Conservation (phyloP, 768 basidiomycete species). For the Suillus americanus region DNA sequence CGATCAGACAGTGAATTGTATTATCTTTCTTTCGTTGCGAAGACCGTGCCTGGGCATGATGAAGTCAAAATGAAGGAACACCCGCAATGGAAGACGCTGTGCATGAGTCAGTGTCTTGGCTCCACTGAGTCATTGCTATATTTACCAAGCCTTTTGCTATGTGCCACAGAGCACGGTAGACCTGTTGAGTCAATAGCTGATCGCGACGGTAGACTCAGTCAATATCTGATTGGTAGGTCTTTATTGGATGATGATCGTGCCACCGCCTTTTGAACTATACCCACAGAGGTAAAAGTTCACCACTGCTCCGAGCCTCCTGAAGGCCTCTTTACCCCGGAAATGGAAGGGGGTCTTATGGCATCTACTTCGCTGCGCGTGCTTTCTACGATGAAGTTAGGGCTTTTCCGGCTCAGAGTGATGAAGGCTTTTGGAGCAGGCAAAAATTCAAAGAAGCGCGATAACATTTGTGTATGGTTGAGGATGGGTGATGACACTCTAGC, state of each 20-base stretch:
- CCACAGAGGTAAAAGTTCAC: constrained; percentile 32
- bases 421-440: constrained; percentile 41
- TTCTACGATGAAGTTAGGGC: constrained; percentile 64
- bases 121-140: constrained; percentile 4
- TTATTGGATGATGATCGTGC: constrained; percentile 3
- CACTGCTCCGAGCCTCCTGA: constrained; percentile 18
- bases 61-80: constrained; percentile 49
- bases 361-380: constrained; percentile 50
- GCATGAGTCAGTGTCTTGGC: constrained; percentile 47
- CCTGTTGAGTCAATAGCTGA: constrained; percentile 38
- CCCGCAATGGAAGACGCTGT: constrained; percentile 66
- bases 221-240: constrained; percentile 57
- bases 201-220: constrained; percentile 53
- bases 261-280: constrained; percentile 10
- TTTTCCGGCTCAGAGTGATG: constrained; percentile 62
- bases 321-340: constrained; percentile 19
- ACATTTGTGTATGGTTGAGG: constrained; percentile 53
- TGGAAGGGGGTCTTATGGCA: constrained; percentile 17
- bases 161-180: constrained; percentile 54
- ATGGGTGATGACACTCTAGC: constrained; percentile 49
- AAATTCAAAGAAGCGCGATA: constrained; percentile 32
- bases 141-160: constrained; percentile 5
- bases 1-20: constrained; percentile 81
- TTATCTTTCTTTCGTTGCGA: constrained; percentile 69
- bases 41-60: constrained; percentile 39